phyloP scores from a whole-genome alignment of 2,329 filamentous ascomycete genomes.

The Fusarium coffeatum region DNA sequence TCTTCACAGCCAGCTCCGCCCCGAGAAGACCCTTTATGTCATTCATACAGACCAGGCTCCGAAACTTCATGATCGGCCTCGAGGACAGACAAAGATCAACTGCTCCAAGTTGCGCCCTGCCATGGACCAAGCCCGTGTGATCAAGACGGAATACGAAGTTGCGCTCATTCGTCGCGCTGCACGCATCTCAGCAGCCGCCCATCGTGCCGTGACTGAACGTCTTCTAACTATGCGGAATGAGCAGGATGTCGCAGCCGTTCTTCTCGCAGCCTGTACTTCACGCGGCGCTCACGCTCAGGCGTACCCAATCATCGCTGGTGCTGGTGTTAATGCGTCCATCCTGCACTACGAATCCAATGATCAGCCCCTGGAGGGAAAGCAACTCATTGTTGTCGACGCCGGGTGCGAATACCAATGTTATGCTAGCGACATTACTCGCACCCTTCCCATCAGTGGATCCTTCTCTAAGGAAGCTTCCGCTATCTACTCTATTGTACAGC shows the following conservation, averaged over 20 bases:
- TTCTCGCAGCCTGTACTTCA: conserved; percentile 77
- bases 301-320: conserved; percentile 89
- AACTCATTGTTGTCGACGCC: conserved; percentile 86
- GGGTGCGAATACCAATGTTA: conserved; percentile 88
- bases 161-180: conserved; percentile 84
- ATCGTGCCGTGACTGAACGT: conserved; percentile 75
- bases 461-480: conserved; percentile 76
- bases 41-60: conserved; percentile 61
- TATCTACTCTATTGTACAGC: conserved; percentile 81
- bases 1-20: conserved; percentile 55
- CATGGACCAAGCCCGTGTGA: conserved; percentile 82
- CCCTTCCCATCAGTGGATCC: conserved; percentile 78
- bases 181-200: conserved; percentile 80
- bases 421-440: conserved; percentile 89
- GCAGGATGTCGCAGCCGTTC: conserved; percentile 83
- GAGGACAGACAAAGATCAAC: conserved; percentile 58
- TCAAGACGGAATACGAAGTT: conserved; percentile 90
- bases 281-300: conserved; percentile 81
- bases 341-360: conserved; percentile 90
- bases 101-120: conserved; percentile 69
- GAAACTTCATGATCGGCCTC: conserved; percentile 54
- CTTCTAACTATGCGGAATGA: conserved; percentile 77
- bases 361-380: conserved; percentile 73
- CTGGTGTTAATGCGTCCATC: conserved; percentile 83
- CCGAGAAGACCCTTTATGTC: conserved; percentile 56